A percentile compares a stretch with the other conserved stretches of the same genome.
Evolutionary conservation across 768 basidiomycete genomes (phyloP).

Genomic region (Strobilomyces echinocephalus): DNA sequence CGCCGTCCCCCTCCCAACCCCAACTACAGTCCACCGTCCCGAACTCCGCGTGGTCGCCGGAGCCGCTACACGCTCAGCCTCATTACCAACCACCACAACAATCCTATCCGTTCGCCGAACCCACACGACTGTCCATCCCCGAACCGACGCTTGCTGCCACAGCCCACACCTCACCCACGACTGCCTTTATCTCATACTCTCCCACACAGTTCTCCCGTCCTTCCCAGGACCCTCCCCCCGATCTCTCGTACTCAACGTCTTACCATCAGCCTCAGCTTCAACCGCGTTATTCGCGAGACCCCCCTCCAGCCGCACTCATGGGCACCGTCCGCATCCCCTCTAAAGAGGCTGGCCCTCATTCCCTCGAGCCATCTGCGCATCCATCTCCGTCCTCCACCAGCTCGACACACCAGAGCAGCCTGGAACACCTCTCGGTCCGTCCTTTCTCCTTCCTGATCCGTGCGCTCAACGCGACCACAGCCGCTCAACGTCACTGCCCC

Average conservation of each 20-base stretch:
- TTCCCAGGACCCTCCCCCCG: constrained; percentile 31
- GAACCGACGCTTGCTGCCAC: constrained; percentile 29
- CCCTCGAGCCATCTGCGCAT: constrained; percentile 28
- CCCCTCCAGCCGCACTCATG: constrained; percentile 37
- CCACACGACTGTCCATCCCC: constrained; percentile 28
- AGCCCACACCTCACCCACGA: constrained; percentile 26
- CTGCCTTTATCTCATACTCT: constrained; percentile 30
- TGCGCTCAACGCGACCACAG: constrained; percentile 55
- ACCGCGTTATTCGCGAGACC: constrained; percentile 50
- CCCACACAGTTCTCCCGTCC: constrained; percentile 30
- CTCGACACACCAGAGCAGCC: constrained; percentile 36
- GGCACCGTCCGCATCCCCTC: constrained; percentile 27
- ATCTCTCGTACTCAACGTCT: constrained; percentile 34
- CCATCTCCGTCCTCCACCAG: constrained; percentile 41
- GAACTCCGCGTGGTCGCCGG: constrained; percentile 36
- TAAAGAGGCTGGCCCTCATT: constrained; percentile 26
- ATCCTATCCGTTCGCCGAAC: constrained; percentile 25
- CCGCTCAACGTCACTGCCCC: constrained; percentile 62
- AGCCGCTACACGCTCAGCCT: constrained; percentile 32
- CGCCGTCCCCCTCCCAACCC: constrained; percentile 29
- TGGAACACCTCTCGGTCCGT: constrained; percentile 31
- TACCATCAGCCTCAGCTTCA: constrained; percentile 23
- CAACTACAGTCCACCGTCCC: constrained; percentile 23
- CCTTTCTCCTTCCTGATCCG: constrained; percentile 21
- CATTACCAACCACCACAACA: constrained; percentile 22